Evolutionary conservation across 2,329 filamentous ascomycete genomes (phyloP), one percentile per base, ranked within the genome.

Genomic region (Cryphonectria naterciae): DNA sequence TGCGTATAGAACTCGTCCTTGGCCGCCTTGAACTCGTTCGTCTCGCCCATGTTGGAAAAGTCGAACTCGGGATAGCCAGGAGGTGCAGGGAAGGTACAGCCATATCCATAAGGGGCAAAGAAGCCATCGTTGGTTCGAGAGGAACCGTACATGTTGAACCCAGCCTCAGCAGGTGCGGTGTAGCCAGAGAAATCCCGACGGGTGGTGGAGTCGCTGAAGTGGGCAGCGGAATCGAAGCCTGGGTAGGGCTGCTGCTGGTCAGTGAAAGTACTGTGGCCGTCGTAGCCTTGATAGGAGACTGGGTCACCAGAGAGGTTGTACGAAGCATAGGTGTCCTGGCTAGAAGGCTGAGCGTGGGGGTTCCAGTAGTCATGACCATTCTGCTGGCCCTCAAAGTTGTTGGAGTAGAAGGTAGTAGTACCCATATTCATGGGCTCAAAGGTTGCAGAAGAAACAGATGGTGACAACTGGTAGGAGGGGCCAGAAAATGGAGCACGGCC

Each of bases 171-270:
- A 15, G 65, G 39, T 3, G 52, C 65, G 54, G 35, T n/a, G 8
- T 28, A 43, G 22, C 70, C 65, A 15, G 68, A 68, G 46, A 65
- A 70, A 32, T 62, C 65, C 41, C 68, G 70, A 13, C 35, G 61
- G 28, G 49, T 43, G 62, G 69, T 67, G n/a, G 65, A 67, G 37
- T 72, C 70, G 61, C 65, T 70, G 61, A 68, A 70, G 65, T 65
- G 65, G 13, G 68, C 46, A 37, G 70, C 68, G 10, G 65, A 70
- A 28, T 70, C 7, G 62, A 68, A 72, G 35, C 52, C 25, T 22
- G 41, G 35, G 1, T 65, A 25, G 32, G 49, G 11, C 25, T 60
- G 49, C 17, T 37, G 11, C 35, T 60, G 52, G 22, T 32, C 8
- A 52, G 28, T 49, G 52, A 22, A 65, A 4, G 37, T 54, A 3